Base-by-base conservation (phyloP, 2,329 filamentous ascomycete species). In the Aureobasidium sp. region DNA sequence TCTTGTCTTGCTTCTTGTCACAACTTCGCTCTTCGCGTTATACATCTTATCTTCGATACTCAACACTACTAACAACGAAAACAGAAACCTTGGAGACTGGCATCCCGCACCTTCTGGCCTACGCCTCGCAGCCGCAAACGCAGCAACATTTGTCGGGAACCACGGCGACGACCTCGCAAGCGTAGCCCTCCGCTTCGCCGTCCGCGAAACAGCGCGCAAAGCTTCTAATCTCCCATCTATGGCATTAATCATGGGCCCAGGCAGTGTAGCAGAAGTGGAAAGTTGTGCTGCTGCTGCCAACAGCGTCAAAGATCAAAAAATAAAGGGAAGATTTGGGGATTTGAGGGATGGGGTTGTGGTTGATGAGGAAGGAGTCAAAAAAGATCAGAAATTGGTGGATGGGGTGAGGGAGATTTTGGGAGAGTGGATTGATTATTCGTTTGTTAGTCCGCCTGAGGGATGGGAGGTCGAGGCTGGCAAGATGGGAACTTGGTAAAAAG, bases 361-460 rank as follows among this genome's bases (percentile, higher is more conserved):
- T 13, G 49, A 63, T 32, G 13, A 45, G 30, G 52, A 53, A 29
- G 37, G 44, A 10, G 29, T 45, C 5, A n/a, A 58, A 27, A 61
- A 32, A n/a, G 62, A 63, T 52, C 34, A 45, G 11, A 9, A 5
- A 6, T 37, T 63, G 15, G 52, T 61, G 29, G 30, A 63, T 11
- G 29, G 32, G 4, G 62, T 63, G 10, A 52, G 58, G 15, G 25
- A 42, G 21, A 55, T 61, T 11, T 27, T 63, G 21, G 62, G 58
- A 13, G 37, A 47, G 29, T 63, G 62, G 62, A 34, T 63, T 34
- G 62, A 63, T 34, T 63, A 55, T 30, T 54, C 53, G 8, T 63
- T 63, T 32, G 29, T 11, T 10, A 59, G 55, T 42, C 55, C 55
- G 34, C 55, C 55, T 21, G 45, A 39, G 29, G 55, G 44, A 27